Conservation (phyloP, 768 basidiomycete species). For the Erythrobasidium yunnanense region DNA sequence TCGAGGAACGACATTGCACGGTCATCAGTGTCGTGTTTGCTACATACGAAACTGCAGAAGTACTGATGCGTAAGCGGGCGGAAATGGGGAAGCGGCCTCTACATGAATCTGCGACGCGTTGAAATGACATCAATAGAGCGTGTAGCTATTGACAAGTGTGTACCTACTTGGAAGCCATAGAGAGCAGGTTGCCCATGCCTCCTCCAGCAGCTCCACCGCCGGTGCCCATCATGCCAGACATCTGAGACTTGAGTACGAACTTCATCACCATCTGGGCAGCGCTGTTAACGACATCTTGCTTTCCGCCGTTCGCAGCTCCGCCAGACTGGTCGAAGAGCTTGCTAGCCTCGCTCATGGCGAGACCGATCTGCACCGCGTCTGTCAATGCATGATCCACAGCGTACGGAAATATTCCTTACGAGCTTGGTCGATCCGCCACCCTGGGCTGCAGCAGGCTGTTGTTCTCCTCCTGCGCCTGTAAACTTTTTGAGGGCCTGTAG, state of each 20-base stretch:
- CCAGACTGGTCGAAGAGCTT: conserved; percentile 65
- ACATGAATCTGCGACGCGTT: background rate
- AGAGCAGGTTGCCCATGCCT: conserved; percentile 5
- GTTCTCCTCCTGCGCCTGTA: conserved; percentile 1
- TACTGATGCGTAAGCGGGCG: background rate
- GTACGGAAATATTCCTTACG: background rate
- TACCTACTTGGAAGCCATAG: conserved; percentile 25
- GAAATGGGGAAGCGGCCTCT: no score
- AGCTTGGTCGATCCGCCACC: conserved; percentile 6
- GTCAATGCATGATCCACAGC: background rate
- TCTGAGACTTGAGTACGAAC: conserved; percentile 14
- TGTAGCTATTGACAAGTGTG: background rate
- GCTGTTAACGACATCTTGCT: conserved; percentile 38
- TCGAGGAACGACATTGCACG: conserved; percentile 63
- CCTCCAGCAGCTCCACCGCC: conserved; percentile 17
- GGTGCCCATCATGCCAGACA: conserved; percentile 15
- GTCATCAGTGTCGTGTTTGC: background rate
- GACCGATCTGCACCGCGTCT: conserved; percentile 51
- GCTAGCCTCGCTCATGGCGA: conserved; percentile 70
- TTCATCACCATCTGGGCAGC: conserved; percentile 21
- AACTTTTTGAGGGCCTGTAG: conserved; percentile 48
- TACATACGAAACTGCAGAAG: background rate
- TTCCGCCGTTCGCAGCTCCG: conserved; percentile 54
- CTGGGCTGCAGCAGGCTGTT: background rate
- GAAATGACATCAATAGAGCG: background rate